A percentile compares a stretch with the other conserved stretches of the same genome.
phyloP scores from a whole-genome alignment of 441 rosid genomes.

The Dalechampia spathulata region DNA sequence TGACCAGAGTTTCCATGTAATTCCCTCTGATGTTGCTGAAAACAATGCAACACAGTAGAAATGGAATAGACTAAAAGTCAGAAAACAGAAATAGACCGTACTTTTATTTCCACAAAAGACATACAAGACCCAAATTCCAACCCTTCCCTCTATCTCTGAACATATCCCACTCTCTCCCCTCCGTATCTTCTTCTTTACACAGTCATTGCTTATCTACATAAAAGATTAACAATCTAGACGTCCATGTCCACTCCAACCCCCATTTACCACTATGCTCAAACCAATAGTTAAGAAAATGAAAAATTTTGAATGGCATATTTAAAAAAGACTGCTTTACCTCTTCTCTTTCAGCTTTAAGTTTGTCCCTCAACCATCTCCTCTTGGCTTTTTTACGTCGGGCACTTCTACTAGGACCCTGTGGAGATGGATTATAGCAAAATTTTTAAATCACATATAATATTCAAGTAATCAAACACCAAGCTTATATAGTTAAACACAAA shows the following conservation, averaged over 20 bases:
- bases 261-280: not conserved
- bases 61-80: slow-evolving; percentile 6
- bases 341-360: slow-evolving; percentile 44
- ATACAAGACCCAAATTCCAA: not conserved
- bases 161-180: not conserved
- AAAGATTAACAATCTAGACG: not conserved
- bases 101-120: not conserved
- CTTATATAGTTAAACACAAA: not conserved
- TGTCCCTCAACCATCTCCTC: slow-evolving; percentile 66
- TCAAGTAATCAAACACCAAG: not conserved
- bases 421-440: slow-evolving; percentile 3
- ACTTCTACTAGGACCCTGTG: slow-evolving; percentile 76
- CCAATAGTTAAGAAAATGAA: not conserved
- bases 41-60: slow-evolving; percentile 18
- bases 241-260: not conserved
- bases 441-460: slow-evolving; percentile 5
- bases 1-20: slow-evolving; percentile 24
- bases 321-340: slow-evolving; percentile 34
- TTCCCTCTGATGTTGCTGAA: slow-evolving; percentile 40
- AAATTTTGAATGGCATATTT: not conserved
- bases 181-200: not conserved
- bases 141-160: not conserved
- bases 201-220: not conserved
- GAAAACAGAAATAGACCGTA: slow-evolving; percentile 1
- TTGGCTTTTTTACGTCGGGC: slow-evolving; percentile 86